Evolutionary conservation across 768 basidiomycete genomes (phyloP).

Genomic region (Hygrophoropsis aurantiaca): DNA sequence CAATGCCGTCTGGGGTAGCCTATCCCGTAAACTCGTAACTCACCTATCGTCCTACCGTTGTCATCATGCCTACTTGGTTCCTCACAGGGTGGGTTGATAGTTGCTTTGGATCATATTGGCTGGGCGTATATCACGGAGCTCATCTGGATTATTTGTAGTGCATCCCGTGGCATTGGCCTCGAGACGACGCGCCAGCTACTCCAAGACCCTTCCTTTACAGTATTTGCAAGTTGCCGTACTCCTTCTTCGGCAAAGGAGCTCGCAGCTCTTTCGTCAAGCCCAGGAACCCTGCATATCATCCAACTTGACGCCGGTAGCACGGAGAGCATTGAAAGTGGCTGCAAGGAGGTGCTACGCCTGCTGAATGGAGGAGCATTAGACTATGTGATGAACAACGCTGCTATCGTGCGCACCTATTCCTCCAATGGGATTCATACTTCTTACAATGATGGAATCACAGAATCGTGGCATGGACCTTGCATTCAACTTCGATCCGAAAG

Average conservation of each 20-base stretch:
- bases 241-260: conserved; percentile 18
- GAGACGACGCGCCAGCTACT: conserved; percentile 12
- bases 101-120: background rate
- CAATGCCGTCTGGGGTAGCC: too few species aligned
- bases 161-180: conserved; percentile 14
- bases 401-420: conserved; percentile 23
- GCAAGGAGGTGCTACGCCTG: conserved; percentile 17
- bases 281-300: conserved; percentile 32
- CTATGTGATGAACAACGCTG: conserved; percentile 41
- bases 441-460: conserved; percentile 12
- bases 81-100: background rate
- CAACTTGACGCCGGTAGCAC: conserved; percentile 29
- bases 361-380: conserved; percentile 30
- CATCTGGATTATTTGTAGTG: background rate
- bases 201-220: conserved; percentile 12
- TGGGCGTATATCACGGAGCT: background rate
- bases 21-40: too few species aligned
- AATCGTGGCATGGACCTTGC: conserved; percentile 20
- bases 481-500: conserved; percentile 19
- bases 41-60: too few species aligned
- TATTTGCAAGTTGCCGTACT: conserved; percentile 22
- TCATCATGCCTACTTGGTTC: background rate
- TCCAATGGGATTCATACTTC: background rate
- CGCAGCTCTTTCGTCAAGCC: conserved; percentile 11
- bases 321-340: conserved; percentile 25